Evolutionary conservation across 1,284 basidiomycete species (phyloP).

Genomic region (Boletus semigastroideus): DNA sequence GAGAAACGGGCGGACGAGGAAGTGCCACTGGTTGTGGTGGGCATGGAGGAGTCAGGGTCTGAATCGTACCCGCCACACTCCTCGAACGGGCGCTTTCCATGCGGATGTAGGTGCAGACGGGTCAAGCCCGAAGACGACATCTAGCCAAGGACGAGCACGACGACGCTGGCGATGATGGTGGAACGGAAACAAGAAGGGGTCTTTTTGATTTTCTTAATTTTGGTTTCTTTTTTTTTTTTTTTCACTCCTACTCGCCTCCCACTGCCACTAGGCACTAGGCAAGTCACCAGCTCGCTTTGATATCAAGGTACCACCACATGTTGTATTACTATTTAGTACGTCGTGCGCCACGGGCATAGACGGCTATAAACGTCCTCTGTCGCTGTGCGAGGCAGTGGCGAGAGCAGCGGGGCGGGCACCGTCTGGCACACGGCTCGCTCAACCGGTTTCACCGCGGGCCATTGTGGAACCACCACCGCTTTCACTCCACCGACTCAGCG

Average conservation of each 20-base stretch:
- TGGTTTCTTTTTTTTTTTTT: conserved; percentile 1
- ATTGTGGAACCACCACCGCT: not conserved
- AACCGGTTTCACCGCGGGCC: not conserved
- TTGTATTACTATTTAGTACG: too few species aligned
- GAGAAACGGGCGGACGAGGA: conserved; percentile 27
- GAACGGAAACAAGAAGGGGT: conserved; percentile 5
- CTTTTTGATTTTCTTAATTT: not conserved
- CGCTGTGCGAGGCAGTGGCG: conserved; percentile 6
- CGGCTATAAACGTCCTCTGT: conserved; percentile 6
- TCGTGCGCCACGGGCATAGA: conserved; percentile 4
- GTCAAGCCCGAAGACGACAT: conserved; percentile 28
- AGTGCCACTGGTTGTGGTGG: conserved; percentile 31
- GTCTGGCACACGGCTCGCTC: not conserved
- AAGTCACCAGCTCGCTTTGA: too few species aligned
- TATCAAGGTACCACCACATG: too few species aligned
- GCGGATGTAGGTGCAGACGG: conserved; percentile 26
- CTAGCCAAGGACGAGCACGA: conserved; percentile 4
- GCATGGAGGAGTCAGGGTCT: conserved; percentile 30
- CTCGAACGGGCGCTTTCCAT: conserved; percentile 34
- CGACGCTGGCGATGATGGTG: conserved; percentile 18
- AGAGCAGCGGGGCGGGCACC: conserved; percentile 2
- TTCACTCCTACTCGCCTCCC: not conserved
- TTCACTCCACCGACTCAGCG: conserved; percentile 14
- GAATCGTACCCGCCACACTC: conserved; percentile 36
- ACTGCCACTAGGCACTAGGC: too few species aligned